Base-by-base conservation (phyloP, 2,329 filamentous ascomycete genomes). In the Chaetothyriales sp. region DNA sequence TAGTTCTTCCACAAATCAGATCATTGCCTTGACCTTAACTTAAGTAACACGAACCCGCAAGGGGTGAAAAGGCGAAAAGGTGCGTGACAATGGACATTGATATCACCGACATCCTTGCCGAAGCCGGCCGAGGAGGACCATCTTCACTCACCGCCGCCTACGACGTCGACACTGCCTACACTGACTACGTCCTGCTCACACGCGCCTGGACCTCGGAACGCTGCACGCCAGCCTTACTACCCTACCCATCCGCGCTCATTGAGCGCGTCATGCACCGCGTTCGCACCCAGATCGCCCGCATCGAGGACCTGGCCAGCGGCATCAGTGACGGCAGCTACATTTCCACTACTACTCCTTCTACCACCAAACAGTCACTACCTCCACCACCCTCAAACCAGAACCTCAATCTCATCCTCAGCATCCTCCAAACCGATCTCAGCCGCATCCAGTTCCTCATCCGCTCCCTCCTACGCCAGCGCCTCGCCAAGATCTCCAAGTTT, bases 351-450 rank as follows among this genome's bases (percentile, higher is more conserved):
- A 18, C 22, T 25, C 2, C 15, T 44, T 67, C 73, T 56, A 40
- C 7, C 15, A 40, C 33, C 15, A 15, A n/a, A n/a, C n/a, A n/a
- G n/a, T 13, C 15, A 40, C 33, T 66, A 47, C 51, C 28, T 49
- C 45, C 33, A 47, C 85, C 85, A 56, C 82, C 86, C 64, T 85
- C 89, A 80, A 89, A 94, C 63, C 85, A 89, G 46, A 89, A 86
- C 67, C 83, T 86, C 58, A 97, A 95, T 66, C 95, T 98, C 67
- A 81, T 82, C 55, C 82, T 97, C 63, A 95, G 95, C 47, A 85
- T 98, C 56, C 82, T 95, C 51, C 92, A 98, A 73, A 97, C 94
- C 5, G 92, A 98, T 70, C 78, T 98, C 51, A 89, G 95, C 67
- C 77, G 92, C 46, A 94, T 86, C 70, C 95, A 95, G 70, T 98